Evolutionary conservation across 306 rosid species (phyloP).

Genomic region (Dalbergia oliveri): DNA sequence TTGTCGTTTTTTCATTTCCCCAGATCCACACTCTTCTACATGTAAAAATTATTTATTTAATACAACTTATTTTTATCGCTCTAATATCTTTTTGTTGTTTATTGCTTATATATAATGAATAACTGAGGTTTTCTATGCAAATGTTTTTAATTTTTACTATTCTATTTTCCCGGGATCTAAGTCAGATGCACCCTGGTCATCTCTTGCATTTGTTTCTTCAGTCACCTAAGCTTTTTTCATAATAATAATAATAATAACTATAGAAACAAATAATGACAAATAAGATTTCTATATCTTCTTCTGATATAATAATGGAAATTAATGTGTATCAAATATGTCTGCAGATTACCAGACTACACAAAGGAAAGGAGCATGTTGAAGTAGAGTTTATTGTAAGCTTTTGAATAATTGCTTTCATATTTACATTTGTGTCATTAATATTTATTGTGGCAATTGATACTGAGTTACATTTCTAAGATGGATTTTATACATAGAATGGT

Average conservation of each 20-base stretch:
- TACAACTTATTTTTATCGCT: no score
- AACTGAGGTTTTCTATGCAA: no score
- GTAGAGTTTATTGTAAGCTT: constrained; percentile 91
- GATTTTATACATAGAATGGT: constrained; percentile 5
- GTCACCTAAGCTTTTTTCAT: not conserved
- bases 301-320: constrained; percentile 8
- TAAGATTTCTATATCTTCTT: not conserved
- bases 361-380: constrained; percentile 94
- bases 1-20: no score
- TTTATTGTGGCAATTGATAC: constrained; percentile 28
- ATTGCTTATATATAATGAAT: no score
- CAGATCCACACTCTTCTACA: no score
- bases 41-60: no score
- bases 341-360: constrained; percentile 83
- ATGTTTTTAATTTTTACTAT: no score
- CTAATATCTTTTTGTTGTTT: no score
- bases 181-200: not conserved
- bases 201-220: not conserved
- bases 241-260: not conserved
- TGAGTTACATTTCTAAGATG: constrained; percentile 32
- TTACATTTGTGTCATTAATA: constrained; percentile 28
- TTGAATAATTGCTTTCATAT: constrained; percentile 25
- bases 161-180: no score
- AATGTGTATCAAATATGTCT: constrained; percentile 35
- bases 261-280: constrained; percentile 8